Evolutionary conservation across 208 protist genomes (phyloP).

Genomic region (Trypanosoma rangeli): DNA sequence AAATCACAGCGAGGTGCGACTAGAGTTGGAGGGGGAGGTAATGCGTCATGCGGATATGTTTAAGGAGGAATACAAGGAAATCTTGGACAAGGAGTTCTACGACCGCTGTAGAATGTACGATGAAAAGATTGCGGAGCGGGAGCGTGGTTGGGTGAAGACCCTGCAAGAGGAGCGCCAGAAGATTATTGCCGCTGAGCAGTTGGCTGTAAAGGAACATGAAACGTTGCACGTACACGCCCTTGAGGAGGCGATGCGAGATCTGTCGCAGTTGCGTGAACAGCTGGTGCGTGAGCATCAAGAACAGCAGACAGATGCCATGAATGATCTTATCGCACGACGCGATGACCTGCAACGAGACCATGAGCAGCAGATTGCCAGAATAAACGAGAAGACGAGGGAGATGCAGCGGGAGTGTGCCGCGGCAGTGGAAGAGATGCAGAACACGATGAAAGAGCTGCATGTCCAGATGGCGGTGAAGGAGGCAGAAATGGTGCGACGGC

Average conservation of each 20-base stretch:
- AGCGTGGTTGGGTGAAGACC: slow-evolving; percentile 27
- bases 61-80: slow-evolving; percentile 38
- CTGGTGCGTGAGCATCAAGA: slow-evolving; percentile 40
- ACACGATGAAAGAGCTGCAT: slow-evolving; percentile 23
- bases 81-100: slow-evolving; percentile 37
- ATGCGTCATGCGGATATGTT: slow-evolving; percentile 34
- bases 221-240: slow-evolving; percentile 46
- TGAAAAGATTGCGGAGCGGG: slow-evolving; percentile 29
- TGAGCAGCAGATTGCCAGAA: slow-evolving; percentile 22
- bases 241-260: slow-evolving; percentile 51
- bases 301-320: slow-evolving; percentile 38
- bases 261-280: slow-evolving; percentile 43
- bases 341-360: slow-evolving; percentile 33
- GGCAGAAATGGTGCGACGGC: slow-evolving; percentile 18
- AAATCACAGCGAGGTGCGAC: slow-evolving; percentile 19
- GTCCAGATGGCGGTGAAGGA: slow-evolving; percentile 18
- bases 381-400: slow-evolving; percentile 29
- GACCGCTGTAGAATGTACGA: slow-evolving; percentile 37
- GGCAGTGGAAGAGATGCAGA: slow-evolving; percentile 31
- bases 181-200: slow-evolving; percentile 48
- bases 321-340: slow-evolving; percentile 34
- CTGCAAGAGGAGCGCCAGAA: slow-evolving; percentile 51
- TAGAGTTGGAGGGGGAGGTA: slow-evolving; percentile 33
- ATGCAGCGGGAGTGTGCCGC: slow-evolving; percentile 36
- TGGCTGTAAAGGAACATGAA: slow-evolving; percentile 42